A percentile compares a stretch with the other conserved stretches of the same genome.
Evolutionary conservation across 1,284 basidiomycete genomes (phyloP).

Genomic region (Trametes polyzona): DNA sequence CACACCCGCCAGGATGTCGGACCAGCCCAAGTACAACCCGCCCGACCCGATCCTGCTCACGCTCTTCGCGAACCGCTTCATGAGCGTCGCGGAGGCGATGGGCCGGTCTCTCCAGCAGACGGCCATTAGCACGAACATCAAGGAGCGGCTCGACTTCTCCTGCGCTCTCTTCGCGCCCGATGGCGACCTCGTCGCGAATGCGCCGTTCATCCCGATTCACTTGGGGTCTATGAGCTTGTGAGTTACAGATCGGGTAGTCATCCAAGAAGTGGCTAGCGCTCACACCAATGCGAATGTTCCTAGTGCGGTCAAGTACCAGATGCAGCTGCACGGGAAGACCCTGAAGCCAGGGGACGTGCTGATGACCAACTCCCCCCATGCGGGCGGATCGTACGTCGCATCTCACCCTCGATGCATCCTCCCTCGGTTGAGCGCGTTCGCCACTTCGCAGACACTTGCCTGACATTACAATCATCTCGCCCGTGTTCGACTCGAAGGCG

Average conservation of each 20-base stretch:
- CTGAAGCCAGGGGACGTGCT: constrained; percentile 88
- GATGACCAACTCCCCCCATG: constrained; percentile 89
- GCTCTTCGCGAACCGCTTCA: constrained; percentile 90
- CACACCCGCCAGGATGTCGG: constrained; percentile 10
- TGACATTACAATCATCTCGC: constrained; percentile 90
- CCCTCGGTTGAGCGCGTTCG: neutral
- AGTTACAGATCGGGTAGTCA: constrained; percentile 34
- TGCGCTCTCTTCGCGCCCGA: constrained; percentile 91
- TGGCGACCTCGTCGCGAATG: constrained; percentile 90
- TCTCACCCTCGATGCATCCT: neutral
- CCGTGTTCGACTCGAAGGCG: constrained; percentile 71
- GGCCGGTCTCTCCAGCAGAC: constrained; percentile 89
- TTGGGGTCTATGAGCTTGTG: constrained; percentile 86
- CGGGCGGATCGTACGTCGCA: constrained; percentile 77
- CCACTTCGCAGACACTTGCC: constrained; percentile 72
- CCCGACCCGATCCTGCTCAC: constrained; percentile 90
- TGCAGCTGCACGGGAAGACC: constrained; percentile 69
- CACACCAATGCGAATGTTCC: neutral
- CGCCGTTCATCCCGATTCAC: constrained; percentile 85
- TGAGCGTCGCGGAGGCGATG: constrained; percentile 94
- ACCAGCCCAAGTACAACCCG: constrained; percentile 31
- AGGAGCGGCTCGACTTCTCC: constrained; percentile 87
- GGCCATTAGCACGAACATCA: constrained; percentile 90
- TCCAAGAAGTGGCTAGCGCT: neutral
- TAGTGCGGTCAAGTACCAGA: constrained; percentile 90